These are phyloP conservation scores for Colletotrichum sp. DNA, from an alignment of 2,329 filamentous ascomycete genomes.

Conservation along the genomic window DNA sequence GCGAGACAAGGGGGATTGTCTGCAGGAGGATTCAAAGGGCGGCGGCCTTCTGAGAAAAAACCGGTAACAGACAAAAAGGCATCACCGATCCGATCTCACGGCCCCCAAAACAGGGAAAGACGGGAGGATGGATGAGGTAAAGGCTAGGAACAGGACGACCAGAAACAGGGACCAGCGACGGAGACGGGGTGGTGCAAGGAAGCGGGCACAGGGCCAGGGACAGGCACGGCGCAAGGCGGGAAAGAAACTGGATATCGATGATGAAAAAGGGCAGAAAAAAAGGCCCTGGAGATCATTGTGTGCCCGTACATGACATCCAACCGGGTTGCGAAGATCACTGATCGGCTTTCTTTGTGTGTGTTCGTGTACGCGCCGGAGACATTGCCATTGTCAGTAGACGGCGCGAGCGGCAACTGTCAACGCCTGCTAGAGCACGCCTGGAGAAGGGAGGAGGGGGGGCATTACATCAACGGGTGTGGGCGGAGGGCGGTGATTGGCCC, in stretches of 20 bases:
- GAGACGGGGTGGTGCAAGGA: background rate
- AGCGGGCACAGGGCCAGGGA: background rate
- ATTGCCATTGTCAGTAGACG: background rate
- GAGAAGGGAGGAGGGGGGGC: background rate
- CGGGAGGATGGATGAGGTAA: background rate
- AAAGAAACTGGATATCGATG: background rate
- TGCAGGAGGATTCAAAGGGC: background rate
- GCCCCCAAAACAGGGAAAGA: background rate
- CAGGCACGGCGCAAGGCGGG: background rate
- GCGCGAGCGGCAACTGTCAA: background rate
- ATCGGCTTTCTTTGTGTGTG: background rate
- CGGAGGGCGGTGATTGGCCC: background rate
- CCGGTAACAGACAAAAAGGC: background rate
- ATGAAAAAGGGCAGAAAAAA: background rate
- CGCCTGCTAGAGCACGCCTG: background rate
- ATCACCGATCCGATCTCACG: slow-evolving; percentile 5
- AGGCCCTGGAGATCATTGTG: slow-evolving; percentile 8
- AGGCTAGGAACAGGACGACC: background rate
- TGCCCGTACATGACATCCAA: background rate
- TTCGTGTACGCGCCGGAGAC: background rate
- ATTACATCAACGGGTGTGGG: background rate
- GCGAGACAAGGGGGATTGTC: background rate
- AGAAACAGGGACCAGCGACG: background rate
- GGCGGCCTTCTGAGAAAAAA: background rate
- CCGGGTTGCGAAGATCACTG: background rate